Evolutionary conservation across 2,329 filamentous ascomycete species (phyloP), one percentile per base, ranked within the genome.

Genomic region (Calcarisporium arbuscula): DNA sequence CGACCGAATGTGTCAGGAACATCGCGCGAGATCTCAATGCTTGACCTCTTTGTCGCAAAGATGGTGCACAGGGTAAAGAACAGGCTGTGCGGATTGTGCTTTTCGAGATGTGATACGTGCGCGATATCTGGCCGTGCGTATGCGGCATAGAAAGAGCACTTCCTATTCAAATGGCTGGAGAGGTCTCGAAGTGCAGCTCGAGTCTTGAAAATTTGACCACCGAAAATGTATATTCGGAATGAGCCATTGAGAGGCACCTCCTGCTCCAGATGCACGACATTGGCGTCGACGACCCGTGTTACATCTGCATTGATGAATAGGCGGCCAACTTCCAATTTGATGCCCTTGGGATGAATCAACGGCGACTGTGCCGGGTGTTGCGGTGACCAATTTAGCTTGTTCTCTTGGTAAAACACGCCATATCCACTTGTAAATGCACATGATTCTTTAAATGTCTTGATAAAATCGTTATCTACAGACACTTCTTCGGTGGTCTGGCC

Each of bases 341-440:
- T 77, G 20, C 75, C 70, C 26, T 72, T 60, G 3, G 82, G 74
- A 38, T 85, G 72, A 53, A 92, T 82, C 38, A 87, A 63, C 9
- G 71, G 61, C 14, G 84, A 85, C 50, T 82, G 70, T 11, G 82
- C 85, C 1, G 77, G 69, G 60, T 95, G 88, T 4, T 66, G 65
- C 1, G 75, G 58, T 8, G 82, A 84, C 85, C 87, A 94, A 64
- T 94, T 95, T 60, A 94, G 71, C 19, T 74, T 62, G 60, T 94
- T 95, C 35, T 83, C 71, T 44, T 80, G 74, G 65, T 95, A 95
- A 19, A 80, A 82, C 16, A 95, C 87, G 40, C 89, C 89, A 56
- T 94, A 95, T 38, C 89, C 89, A 44, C 83, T 88, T 9, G 88
- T 95, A 60, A 95, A 94, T 52, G 92, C 87, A 67, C 88, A 95